These are phyloP conservation scores for Aspergillus quadrilineatus DNA, from an alignment of 2,329 filamentous ascomycete genomes.

Conservation along the genomic window DNA sequence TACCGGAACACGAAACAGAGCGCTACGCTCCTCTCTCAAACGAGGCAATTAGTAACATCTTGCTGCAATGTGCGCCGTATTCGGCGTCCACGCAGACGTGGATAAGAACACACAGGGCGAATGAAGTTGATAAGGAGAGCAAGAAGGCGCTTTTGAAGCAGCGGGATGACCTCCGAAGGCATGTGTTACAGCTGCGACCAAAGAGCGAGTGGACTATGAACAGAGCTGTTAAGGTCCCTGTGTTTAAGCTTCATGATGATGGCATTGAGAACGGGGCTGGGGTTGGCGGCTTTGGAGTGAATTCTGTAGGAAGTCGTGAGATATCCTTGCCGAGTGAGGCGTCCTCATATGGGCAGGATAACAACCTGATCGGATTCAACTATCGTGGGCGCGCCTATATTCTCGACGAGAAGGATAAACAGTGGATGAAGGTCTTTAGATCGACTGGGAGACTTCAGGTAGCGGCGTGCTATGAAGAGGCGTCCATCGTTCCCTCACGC, in stretches of 20 bases:
- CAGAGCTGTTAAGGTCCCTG: background rate
- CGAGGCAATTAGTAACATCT: constrained; percentile 21
- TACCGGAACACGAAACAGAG: constrained; percentile 5
- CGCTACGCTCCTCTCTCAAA: constrained; percentile 11
- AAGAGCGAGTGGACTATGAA: constrained; percentile 5
- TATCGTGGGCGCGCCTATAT: background rate
- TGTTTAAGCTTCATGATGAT: too few species aligned
- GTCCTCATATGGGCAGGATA: background rate
- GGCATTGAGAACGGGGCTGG: too few species aligned
- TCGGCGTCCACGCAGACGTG: constrained; percentile 22
- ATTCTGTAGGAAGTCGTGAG: background rate
- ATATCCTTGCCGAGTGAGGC: background rate
- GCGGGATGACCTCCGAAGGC: constrained; percentile 12
- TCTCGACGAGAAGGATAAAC: background rate
- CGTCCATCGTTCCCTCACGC: background rate
- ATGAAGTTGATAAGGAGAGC: constrained; percentile 7
- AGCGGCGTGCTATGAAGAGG: background rate
- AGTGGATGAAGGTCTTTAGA: background rate
- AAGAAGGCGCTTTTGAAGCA: constrained; percentile 2
- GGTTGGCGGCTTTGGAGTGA: background rate
- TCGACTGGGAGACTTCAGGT: background rate
- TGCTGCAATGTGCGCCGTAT: constrained; percentile 18
- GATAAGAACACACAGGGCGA: constrained; percentile 20
- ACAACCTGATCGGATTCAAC: background rate
- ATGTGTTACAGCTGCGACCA: constrained; percentile 8